Evolutionary conservation across 306 rosid genomes (phyloP), one percentile per base, ranked within the genome.

Genomic region (Cucumis hystrix): DNA sequence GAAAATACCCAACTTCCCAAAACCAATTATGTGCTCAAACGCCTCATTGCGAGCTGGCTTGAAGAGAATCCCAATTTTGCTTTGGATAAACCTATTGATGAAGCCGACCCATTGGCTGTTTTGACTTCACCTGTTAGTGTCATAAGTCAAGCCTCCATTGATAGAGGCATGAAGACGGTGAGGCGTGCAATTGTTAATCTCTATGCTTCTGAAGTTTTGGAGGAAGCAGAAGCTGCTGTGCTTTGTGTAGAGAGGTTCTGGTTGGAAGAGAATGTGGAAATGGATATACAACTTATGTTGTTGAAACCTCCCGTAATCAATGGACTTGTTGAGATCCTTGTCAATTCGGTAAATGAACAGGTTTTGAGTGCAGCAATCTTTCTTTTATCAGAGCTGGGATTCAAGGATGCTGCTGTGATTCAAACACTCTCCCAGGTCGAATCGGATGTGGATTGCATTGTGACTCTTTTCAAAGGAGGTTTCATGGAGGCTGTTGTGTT

Each of bases 21-120:
- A 79, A 92, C 98, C 86, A 95, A 95, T 80, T 92, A 95, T 83
- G 97, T 95, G 59, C 96, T 92, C 77, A 90, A 92, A 79, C 73
- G 96, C 77, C 93, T 95, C 6, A 87, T 92, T 79, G 97, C 96
- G 35, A 88, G 96, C 80, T 90, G 97, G 97, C 85, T 88, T 82
- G 99, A 92, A 73, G 86, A 81, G 62, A 87, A 89, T 74, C 85
- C 91, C 10, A 73, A 41, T 55, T 80, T 85, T 40, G 78, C 77
- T 51, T 75, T 75, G 21, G 83, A 71, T 23, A 89, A 79, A 13
- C 39, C 79, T 20, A 12, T 69, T 12, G 75, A 69, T 18, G 73
- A 66, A 15, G 73, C 73, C 41, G 82, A 87, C 74, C 61, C 91
- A 69, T 8, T 74, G 55, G 76, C 62, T 80, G 86, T 85, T 60